phyloP scores from a whole-genome alignment of 768 basidiomycete species.

The Hirschioporus abietinus region DNA sequence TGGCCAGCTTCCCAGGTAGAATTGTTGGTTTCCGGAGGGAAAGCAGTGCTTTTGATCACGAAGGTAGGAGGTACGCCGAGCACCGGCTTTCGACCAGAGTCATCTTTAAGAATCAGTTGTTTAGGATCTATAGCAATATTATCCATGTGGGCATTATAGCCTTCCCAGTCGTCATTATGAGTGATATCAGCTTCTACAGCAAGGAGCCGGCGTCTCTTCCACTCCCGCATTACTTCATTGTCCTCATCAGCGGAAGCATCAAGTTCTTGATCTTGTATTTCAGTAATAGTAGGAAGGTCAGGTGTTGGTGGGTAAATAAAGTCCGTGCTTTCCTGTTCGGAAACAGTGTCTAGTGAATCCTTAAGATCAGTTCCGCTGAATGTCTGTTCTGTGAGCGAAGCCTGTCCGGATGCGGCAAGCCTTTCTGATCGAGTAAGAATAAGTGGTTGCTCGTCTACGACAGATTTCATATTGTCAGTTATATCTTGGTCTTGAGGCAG shows the following conservation, averaged over 20 bases:
- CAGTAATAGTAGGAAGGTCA: not conserved
- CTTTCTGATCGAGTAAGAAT: slow-evolving; percentile 41
- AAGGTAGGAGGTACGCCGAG: not conserved
- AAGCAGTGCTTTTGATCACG: not conserved
- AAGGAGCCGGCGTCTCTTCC: not conserved
- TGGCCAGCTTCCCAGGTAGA: not conserved
- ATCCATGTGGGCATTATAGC: not conserved
- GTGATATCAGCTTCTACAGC: not conserved
- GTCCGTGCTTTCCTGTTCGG: not conserved
- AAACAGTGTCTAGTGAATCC: not conserved
- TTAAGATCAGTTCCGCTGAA: not conserved
- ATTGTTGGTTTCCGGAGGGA: not conserved
- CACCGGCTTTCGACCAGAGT: not conserved
- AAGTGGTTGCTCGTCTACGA: slow-evolving; percentile 24
- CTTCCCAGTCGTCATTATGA: not conserved
- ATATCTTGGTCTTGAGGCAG: not conserved
- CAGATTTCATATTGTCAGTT: not conserved
- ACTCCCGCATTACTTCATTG: not conserved
- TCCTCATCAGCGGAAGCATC: not conserved
- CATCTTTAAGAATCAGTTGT: not conserved
- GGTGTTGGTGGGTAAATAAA: not conserved
- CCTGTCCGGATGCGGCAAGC: not conserved
- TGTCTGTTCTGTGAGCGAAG: not conserved
- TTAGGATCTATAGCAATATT: not conserved
- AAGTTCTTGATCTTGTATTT: not conserved